A percentile compares a stretch with the other conserved stretches of the same genome.
Evolutionary conservation across 805 yeast genomes (phyloP).

Genomic region (Ogataea allantospora): DNA sequence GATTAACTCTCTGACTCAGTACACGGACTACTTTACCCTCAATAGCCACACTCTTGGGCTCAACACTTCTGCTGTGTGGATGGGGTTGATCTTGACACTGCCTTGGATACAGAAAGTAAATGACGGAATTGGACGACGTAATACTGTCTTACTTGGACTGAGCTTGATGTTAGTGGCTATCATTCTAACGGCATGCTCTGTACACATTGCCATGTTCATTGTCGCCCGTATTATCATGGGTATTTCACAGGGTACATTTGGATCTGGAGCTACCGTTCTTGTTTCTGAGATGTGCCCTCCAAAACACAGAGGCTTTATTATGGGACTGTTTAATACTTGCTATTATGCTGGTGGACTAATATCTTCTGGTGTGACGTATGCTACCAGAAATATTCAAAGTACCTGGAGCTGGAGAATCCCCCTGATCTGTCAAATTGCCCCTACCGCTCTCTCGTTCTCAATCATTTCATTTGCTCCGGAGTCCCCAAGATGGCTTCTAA

Average conservation of each 20-base stretch:
- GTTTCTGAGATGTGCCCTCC: constrained; percentile 49
- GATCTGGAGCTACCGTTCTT: constrained; percentile 44
- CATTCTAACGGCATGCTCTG: constrained; percentile 41
- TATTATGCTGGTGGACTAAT: constrained; percentile 44
- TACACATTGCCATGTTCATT: constrained; percentile 32
- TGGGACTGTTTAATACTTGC: constrained; percentile 44
- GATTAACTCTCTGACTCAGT: constrained; percentile 12
- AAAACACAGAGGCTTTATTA: constrained; percentile 36
- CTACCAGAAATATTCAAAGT: constrained; percentile 38
- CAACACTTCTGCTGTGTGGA: constrained; percentile 16
- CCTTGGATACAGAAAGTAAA: constrained; percentile 1
- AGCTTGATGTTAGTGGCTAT: constrained; percentile 54
- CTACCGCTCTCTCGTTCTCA: neutral
- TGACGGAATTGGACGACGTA: constrained; percentile 52
- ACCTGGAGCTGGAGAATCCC: constrained; percentile 53
- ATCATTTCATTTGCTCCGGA: constrained; percentile 34
- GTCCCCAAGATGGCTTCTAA: constrained; percentile 39
- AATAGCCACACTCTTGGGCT: constrained; percentile 9
- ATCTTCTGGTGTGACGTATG: constrained; percentile 45
- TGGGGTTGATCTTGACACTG: constrained; percentile 26
- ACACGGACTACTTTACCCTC: constrained; percentile 14
- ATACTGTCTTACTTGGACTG: constrained; percentile 49
- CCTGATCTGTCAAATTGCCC: constrained; percentile 39
- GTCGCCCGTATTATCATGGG: constrained; percentile 47
- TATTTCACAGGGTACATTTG: constrained; percentile 40